These are phyloP conservation scores for Scytalidium sp. DNA, from an alignment of 2,329 filamentous ascomycete genomes.

Conservation along the genomic window DNA sequence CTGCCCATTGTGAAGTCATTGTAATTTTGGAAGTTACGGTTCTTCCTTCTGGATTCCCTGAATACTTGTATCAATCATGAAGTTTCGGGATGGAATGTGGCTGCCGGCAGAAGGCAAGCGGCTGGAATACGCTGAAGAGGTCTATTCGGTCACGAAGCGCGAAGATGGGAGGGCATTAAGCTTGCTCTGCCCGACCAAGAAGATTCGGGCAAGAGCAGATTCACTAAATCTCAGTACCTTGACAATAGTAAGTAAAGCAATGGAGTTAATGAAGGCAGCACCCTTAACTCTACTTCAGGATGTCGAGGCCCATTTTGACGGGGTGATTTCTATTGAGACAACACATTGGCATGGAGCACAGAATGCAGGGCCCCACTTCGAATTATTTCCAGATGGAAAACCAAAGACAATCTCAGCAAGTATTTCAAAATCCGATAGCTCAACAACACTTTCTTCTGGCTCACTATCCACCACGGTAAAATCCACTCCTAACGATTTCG, in stretches of 20 bases:
- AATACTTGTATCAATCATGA: slow-evolving; percentile 38
- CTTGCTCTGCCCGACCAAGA: slow-evolving; percentile 55
- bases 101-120: slow-evolving; percentile 56
- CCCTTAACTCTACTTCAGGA: slow-evolving; percentile 33
- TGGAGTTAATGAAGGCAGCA: background rate
- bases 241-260: slow-evolving; percentile 38
- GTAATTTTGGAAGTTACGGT: background rate
- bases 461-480: slow-evolving; percentile 49
- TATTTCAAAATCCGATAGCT: slow-evolving; percentile 38
- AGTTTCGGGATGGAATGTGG: slow-evolving; percentile 68
- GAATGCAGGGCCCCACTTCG: slow-evolving; percentile 52
- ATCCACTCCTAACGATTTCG: slow-evolving; percentile 47
- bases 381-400: slow-evolving; percentile 51
- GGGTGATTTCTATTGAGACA: slow-evolving; percentile 56
- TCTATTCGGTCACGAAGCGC: slow-evolving; percentile 45
- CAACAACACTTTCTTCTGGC: slow-evolving; percentile 49
- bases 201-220: slow-evolving; percentile 52
- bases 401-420: slow-evolving; percentile 35
- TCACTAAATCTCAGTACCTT: slow-evolving; percentile 54
- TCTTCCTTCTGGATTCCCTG: background rate
- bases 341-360: slow-evolving; percentile 55
- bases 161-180: slow-evolving; percentile 46
- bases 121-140: slow-evolving; percentile 64
- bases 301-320: slow-evolving; percentile 53
- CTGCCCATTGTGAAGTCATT: background rate